These are phyloP conservation scores for Fusarium sp. DNA, from an alignment of 2,329 filamentous ascomycete species.

Conservation along the genomic window DNA sequence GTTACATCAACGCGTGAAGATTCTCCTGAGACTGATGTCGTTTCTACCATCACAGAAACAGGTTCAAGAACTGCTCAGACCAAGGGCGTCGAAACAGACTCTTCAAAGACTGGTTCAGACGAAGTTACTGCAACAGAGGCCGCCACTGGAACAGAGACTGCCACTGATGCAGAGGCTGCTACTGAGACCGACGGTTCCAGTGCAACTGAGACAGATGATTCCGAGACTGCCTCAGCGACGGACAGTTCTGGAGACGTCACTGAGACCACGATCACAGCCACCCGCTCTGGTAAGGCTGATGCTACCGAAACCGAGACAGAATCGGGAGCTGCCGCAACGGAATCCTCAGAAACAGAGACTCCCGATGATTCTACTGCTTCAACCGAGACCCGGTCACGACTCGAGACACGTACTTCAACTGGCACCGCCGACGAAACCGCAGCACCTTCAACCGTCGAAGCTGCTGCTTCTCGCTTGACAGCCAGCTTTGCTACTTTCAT, in stretches of 20 bases:
- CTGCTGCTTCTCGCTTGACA: constrained; percentile 35
- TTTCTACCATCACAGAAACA: constrained; percentile 26
- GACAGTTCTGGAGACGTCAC: constrained; percentile 7
- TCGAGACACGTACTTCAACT: constrained; percentile 38
- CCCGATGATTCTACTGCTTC: constrained; percentile 2
- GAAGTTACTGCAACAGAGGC: not conserved
- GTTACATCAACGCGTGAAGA: constrained; percentile 8
- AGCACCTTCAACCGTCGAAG: constrained; percentile 32
- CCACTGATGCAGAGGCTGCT: not conserved
- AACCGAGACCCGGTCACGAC: constrained; percentile 19
- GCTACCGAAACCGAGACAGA: constrained; percentile 4
- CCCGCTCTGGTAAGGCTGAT: constrained; percentile 3
- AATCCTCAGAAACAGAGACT: constrained; percentile 9
- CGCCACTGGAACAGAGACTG: not conserved
- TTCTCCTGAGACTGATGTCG: constrained; percentile 27
- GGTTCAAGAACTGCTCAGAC: constrained; percentile 17
- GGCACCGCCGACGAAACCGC: constrained; percentile 16
- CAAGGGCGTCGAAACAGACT: constrained; percentile 5
- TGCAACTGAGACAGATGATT: not conserved
- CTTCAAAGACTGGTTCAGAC: constrained; percentile 1
- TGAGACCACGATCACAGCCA: constrained; percentile 10
- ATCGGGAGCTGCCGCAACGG: not conserved
- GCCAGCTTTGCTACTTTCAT: constrained; percentile 31
- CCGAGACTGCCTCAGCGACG: not conserved
- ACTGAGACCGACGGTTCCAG: not conserved